Evolutionary conservation across 2,329 filamentous ascomycete species (phyloP).

Genomic region (Elsinoe ampelina): DNA sequence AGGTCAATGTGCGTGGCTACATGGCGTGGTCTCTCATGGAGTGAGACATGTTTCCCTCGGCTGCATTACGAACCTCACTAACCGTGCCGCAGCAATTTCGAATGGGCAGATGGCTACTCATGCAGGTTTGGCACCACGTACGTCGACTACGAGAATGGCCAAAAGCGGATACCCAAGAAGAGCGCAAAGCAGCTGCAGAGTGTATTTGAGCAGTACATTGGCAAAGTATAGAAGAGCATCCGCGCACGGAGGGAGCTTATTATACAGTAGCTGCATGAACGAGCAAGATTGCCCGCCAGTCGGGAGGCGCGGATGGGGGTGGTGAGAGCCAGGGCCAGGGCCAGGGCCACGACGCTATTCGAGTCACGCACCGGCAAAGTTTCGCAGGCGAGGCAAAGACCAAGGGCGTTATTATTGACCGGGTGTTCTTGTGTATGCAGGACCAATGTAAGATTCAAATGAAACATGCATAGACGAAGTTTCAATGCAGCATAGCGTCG

Average conservation of each 20-base stretch:
- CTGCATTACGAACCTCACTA: background rate
- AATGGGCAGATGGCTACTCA: constrained; percentile 86
- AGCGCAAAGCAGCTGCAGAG: constrained; percentile 62
- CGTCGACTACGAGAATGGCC: constrained; percentile 71
- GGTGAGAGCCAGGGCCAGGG: no score
- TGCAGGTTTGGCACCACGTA: constrained; percentile 77
- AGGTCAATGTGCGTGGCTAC: constrained; percentile 71
- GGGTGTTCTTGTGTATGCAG: background rate
- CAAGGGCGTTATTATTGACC: background rate
- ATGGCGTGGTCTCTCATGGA: constrained; percentile 85
- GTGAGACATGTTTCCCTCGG: constrained; percentile 32
- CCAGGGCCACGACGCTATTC: no score
- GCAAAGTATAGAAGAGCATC: background rate
- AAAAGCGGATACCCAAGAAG: constrained; percentile 76
- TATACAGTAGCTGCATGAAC: background rate
- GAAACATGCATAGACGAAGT: constrained; percentile 5
- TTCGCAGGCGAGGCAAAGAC: background rate
- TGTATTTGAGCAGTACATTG: constrained; percentile 48
- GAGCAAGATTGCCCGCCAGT: background rate
- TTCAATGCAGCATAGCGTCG: background rate
- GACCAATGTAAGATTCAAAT: background rate
- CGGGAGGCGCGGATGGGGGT: background rate
- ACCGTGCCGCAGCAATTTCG: constrained; percentile 54
- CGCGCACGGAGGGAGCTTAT: no score
- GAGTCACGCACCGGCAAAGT: no score